Percentiles rank a stretch among this genome's conserved stretches.
phyloP scores from a whole-genome alignment of 441 rosid species.

The Populus trichocarpa region DNA sequence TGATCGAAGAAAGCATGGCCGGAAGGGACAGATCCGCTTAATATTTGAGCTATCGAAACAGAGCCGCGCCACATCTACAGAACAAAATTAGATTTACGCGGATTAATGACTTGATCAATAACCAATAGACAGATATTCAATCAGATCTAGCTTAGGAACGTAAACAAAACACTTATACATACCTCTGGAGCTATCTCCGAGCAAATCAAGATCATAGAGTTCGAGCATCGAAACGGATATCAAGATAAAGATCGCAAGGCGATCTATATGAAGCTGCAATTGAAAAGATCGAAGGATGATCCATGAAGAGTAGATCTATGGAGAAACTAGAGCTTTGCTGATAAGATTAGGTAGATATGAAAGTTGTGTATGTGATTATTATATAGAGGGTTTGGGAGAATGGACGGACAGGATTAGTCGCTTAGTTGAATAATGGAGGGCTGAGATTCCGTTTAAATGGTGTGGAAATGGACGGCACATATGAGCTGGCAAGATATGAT shows the following conservation, averaged over 20 bases:
- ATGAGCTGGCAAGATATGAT: constrained; percentile 7
- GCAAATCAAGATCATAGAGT: background rate
- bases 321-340: rapidly evolving
- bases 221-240: background rate
- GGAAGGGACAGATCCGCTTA: background rate
- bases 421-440: background rate
- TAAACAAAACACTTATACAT: background rate
- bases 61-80: background rate
- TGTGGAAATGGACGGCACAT: background rate
- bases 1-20: background rate
- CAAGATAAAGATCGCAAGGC: constrained; percentile 8
- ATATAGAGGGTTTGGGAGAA: constrained; percentile 3
- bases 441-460: constrained; percentile 15
- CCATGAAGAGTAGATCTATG: constrained; percentile 7
- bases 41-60: background rate
- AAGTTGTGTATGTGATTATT: background rate
- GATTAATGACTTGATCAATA: background rate
- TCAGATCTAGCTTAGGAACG: background rate
- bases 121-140: background rate
- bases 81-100: background rate
- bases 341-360: rapidly evolving
- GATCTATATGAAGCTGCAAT: background rate
- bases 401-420: constrained; percentile 33
- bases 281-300: background rate
- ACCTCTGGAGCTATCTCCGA: background rate